phyloP scores from a whole-genome alignment of 371 early-diverging fungal species.

The Vairimorpha ceranae region DNA sequence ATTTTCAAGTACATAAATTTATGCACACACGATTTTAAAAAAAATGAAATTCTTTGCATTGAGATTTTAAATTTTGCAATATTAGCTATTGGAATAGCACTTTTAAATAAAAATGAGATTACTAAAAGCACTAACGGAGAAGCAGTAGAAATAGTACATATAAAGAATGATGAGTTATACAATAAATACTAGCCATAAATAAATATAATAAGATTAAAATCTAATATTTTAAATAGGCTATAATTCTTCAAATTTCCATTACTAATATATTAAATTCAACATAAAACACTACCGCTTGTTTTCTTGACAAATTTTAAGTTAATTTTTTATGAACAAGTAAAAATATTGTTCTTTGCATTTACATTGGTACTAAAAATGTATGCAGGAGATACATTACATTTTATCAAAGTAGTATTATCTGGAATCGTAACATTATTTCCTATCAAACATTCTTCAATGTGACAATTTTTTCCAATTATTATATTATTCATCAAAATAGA shows the following conservation, averaged over 20 bases:
- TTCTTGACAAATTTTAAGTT: too few relatives aligned
- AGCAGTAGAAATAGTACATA: slow-evolving; percentile 35
- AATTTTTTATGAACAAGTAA: neutral
- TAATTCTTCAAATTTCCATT: too few relatives aligned
- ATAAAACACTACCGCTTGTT: too few relatives aligned
- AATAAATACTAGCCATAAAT: slow-evolving; percentile 6
- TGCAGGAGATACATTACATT: slow-evolving; percentile 34
- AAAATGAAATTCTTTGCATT: slow-evolving; percentile 34
- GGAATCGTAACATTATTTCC: slow-evolving; percentile 30
- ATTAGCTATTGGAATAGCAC: slow-evolving; percentile 39
- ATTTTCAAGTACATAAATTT: slow-evolving; percentile 47
- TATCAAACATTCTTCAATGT: slow-evolving; percentile 23
- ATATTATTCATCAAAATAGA: slow-evolving; percentile 33
- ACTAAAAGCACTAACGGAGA: slow-evolving; percentile 12
- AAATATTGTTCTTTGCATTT: neutral
- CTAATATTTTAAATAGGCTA: neutral
- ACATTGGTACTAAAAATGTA: slow-evolving; percentile 16
- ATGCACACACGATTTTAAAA: slow-evolving; percentile 20
- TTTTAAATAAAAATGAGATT: slow-evolving; percentile 31
- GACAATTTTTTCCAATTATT: slow-evolving; percentile 20
- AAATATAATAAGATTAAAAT: neutral
- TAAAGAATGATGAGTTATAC: slow-evolving; percentile 34
- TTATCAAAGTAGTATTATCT: slow-evolving; percentile 9
- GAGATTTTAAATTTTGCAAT: slow-evolving; percentile 30
- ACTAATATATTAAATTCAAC: too few relatives aligned